Conservation (phyloP, 805 yeast genomes). For the Saccharomycopsis selenospora region DNA sequence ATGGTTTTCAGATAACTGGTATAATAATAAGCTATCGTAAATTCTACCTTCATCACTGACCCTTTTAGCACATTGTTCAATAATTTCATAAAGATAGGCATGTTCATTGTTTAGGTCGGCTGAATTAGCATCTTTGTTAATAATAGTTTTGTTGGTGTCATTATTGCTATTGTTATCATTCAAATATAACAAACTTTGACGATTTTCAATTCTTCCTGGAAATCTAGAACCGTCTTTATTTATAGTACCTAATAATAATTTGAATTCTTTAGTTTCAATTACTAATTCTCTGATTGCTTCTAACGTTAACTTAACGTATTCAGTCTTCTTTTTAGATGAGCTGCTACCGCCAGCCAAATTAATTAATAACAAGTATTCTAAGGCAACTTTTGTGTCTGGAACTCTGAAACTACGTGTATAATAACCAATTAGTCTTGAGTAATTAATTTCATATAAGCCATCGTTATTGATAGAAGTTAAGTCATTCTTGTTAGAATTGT, state of each 20-base stretch:
- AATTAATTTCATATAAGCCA: slow-evolving; percentile 33
- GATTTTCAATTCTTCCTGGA: slow-evolving; percentile 79
- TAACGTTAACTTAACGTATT: slow-evolving; percentile 54
- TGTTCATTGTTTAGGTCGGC: slow-evolving; percentile 38
- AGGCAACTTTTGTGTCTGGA: slow-evolving; percentile 84
- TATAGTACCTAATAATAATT: slow-evolving; percentile 75
- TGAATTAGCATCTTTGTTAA: slow-evolving; percentile 24
- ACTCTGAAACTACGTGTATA: slow-evolving; percentile 78
- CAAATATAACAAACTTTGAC: slow-evolving; percentile 58
- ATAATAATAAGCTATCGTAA: slow-evolving; percentile 76
- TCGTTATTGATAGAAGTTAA: slow-evolving; percentile 30
- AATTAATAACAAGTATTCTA: slow-evolving; percentile 76
- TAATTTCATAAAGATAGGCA: slow-evolving; percentile 59
- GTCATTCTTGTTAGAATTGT: slow-evolving; percentile 29
- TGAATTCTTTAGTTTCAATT: slow-evolving; percentile 78
- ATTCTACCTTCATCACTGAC: slow-evolving; percentile 90
- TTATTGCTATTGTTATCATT: neutral
- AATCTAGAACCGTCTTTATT: slow-evolving; percentile 66
- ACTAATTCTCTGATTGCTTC: slow-evolving; percentile 80
- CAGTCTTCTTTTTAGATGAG: slow-evolving; percentile 29
- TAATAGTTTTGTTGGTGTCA: slow-evolving; percentile 6
- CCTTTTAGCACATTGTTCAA: slow-evolving; percentile 75
- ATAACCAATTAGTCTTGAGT: slow-evolving; percentile 61
- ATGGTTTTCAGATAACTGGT: slow-evolving; percentile 83
- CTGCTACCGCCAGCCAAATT: slow-evolving; percentile 34